phyloP scores from a whole-genome alignment of 2,329 filamentous ascomycete species.

The Monilinia polystroma region DNA sequence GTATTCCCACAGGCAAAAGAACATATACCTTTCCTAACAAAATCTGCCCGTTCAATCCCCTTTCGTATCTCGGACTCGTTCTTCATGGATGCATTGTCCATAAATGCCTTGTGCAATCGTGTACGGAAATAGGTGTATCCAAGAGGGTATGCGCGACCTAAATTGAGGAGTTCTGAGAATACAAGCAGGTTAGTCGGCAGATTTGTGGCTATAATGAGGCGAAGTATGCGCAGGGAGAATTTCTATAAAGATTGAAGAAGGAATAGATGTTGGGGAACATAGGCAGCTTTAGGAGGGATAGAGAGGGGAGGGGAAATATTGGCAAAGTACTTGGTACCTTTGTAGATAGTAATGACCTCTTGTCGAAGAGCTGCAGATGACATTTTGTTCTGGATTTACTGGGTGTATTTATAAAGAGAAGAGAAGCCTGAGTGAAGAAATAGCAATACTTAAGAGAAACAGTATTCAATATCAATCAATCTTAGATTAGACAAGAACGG shows the following conservation, averaged over 20 bases:
- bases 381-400: neutral
- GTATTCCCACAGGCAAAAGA: neutral
- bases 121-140: constrained; percentile 81
- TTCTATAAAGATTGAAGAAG: too few relatives aligned
- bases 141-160: constrained; percentile 83
- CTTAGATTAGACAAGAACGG: neutral
- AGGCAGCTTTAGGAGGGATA: neutral
- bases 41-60: constrained; percentile 76
- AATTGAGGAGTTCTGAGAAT: constrained; percentile 70
- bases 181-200: neutral
- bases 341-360: constrained; percentile 84
- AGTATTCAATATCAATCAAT: neutral
- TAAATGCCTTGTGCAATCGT: constrained; percentile 82
- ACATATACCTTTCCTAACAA: constrained; percentile 78
- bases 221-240: too few relatives aligned
- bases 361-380: constrained; percentile 53
- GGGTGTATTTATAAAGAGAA: neutral
- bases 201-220: neutral
- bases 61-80: constrained; percentile 74
- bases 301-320: neutral
- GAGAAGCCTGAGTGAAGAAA: neutral
- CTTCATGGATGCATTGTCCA: constrained; percentile 65
- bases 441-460: neutral
- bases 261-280: neutral
- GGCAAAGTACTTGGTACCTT: constrained; percentile 58